Evolutionary conservation across 2,329 filamentous ascomycete species (phyloP).

Genomic region (Diplodia mutila): DNA sequence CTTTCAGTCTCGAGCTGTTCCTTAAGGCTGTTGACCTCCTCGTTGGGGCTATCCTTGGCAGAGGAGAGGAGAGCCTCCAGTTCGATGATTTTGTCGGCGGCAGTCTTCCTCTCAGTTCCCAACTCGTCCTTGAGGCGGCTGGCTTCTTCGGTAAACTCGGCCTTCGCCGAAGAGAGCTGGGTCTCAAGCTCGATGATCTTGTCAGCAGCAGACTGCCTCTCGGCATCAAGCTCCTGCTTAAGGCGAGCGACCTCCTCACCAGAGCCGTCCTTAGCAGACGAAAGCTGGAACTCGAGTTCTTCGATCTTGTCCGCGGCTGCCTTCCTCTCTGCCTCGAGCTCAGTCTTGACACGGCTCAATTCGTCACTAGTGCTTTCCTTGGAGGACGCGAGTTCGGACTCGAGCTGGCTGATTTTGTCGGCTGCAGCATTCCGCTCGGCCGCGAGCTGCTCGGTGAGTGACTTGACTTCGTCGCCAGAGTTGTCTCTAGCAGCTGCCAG

Average conservation of each 20-base stretch:
- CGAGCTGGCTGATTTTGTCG: constrained; percentile 23
- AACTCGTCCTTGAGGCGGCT: constrained; percentile 16
- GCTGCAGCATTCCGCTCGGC: constrained; percentile 13
- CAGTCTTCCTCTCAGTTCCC: constrained; percentile 6
- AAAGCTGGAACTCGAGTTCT: constrained; percentile 12
- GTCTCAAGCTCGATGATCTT: constrained; percentile 22
- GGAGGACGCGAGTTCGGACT: constrained; percentile 16
- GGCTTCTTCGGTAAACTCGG: neutral
- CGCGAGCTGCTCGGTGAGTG: neutral
- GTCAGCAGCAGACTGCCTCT: constrained; percentile 12
- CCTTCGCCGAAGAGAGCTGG: constrained; percentile 11
- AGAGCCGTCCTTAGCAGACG: neutral
- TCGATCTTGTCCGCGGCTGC: constrained; percentile 13
- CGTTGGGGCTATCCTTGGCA: neutral
- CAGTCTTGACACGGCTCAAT: constrained; percentile 1
- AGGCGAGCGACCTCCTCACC: constrained; percentile 9
- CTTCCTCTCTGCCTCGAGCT: constrained; percentile 20
- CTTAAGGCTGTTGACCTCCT: constrained; percentile 14
- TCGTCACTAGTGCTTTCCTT: constrained; percentile 14
- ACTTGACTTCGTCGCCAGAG: constrained; percentile 12
- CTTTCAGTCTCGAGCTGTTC: constrained; percentile 17
- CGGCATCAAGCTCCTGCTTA: constrained; percentile 14
- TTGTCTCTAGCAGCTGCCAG: constrained; percentile 6
- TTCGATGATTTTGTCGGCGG: constrained; percentile 20
- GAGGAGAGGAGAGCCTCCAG: constrained; percentile 11